These are phyloP conservation scores for Terana coerulea DNA, from an alignment of 768 basidiomycete genomes.

Conservation along the genomic window DNA sequence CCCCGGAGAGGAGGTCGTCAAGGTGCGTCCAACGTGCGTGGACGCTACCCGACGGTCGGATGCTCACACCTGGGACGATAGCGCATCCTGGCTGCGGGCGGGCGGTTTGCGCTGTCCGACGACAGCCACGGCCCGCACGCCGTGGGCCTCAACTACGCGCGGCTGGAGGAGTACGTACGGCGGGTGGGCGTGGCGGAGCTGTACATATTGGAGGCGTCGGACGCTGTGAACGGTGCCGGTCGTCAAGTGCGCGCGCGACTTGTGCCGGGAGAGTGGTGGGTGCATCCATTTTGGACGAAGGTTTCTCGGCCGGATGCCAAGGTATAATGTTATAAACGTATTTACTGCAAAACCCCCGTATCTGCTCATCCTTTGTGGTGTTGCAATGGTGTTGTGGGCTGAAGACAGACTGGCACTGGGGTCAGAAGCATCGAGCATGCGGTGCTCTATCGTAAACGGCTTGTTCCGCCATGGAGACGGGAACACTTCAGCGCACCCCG, in stretches of 20 bases:
- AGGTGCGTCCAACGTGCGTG: constrained; percentile 43
- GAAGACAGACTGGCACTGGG: too few species aligned
- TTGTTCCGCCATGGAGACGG: too few species aligned
- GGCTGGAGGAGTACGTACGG: constrained; percentile 60
- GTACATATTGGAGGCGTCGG: constrained; percentile 52
- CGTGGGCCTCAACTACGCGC: constrained; percentile 83
- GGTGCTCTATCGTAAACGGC: too few species aligned
- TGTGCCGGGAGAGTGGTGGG: constrained; percentile 52
- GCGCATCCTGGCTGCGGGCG: constrained; percentile 67
- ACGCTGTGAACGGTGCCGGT: constrained; percentile 41
- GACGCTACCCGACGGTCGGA: not conserved
- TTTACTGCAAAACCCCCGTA: too few species aligned
- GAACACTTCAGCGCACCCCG: too few species aligned
- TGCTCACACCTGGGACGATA: constrained; percentile 27
- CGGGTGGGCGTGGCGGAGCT: constrained; percentile 57
- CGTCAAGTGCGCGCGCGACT: constrained; percentile 41
- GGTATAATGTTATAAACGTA: not conserved
- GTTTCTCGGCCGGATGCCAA: not conserved
- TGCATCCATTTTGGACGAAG: constrained; percentile 57
- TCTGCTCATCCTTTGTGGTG: not conserved
- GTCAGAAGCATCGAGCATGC: too few species aligned
- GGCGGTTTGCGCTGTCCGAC: constrained; percentile 85
- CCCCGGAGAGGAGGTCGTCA: constrained; percentile 73
- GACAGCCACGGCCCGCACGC: constrained; percentile 91
- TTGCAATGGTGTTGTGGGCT: too few species aligned